Evolutionary conservation across 2,329 filamentous ascomycete genomes (phyloP), one percentile per base, ranked within the genome.

Genomic region (Aureobasidium vineae): DNA sequence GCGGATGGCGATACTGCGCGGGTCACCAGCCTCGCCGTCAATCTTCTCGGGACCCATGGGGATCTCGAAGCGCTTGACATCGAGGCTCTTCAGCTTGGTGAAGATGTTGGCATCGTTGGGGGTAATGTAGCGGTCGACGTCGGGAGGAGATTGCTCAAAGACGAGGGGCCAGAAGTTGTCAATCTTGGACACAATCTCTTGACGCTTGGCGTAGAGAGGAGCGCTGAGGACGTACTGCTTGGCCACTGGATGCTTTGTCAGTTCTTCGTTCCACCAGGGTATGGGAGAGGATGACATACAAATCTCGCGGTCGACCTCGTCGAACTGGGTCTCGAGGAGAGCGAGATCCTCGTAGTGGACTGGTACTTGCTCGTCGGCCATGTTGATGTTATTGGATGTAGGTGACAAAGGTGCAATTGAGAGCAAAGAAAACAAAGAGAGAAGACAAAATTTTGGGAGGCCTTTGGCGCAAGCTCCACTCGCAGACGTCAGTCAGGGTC

Each of bases 141-240:
- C 92, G 54, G 85, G 84, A 1, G 93, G 92, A 2, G 90, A 88
- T 80, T 92, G 89, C 81, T 96, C 91, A 76, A 98, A 85, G 66
- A 97, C 93, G 67, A 96, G 86, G n/a, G 91, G 84, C 95, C 95
- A 98, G 86, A 98, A 99, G 81, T 91, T 87, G 72, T 87, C 86
- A 75, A 97, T 93, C 74, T 88, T 83, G 70, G 85, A 78, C 70
- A 95, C 82, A 70, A 92, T 79, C 72, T 86, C 84, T 70, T 86
- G 83, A 75, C 94, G 91, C 80, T 90, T 90, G 73, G 85, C 83
- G 82, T 92, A 97, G 69, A 96, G 85, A 52, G 89, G 84, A 68
- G 83, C 81, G 73, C 86, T 85, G 72, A 92, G 83, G 70, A 84
- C 80, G 72, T 89, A 85, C 77, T 93, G 88, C 74, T 89, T 84